Conservation (phyloP, 1,139 yeast genomes). For the Magnusiomyces fungicola region DNA sequence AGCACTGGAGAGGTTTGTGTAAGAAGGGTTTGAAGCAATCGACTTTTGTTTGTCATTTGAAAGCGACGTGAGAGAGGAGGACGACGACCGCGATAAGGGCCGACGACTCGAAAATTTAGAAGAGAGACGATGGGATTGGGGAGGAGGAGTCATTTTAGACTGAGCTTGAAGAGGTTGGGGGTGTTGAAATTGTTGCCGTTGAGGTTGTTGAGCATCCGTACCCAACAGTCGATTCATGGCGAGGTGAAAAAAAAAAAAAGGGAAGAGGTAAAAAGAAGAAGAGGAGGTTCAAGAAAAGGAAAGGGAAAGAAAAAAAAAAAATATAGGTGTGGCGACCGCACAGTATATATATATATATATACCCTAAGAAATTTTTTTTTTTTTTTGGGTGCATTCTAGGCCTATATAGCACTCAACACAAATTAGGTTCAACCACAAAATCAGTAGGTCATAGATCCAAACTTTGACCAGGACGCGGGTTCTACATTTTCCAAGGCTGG, state of each 20-base stretch:
- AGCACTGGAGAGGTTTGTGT: too few species aligned
- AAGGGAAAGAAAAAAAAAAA: neutral
- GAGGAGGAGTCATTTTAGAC: constrained; percentile 1
- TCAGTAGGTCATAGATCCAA: too few species aligned
- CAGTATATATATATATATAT: neutral
- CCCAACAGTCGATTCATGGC: neutral
- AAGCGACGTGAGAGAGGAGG: constrained; percentile 34
- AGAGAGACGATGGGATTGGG: neutral
- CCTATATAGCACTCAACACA: too few species aligned
- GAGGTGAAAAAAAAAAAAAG: neutral
- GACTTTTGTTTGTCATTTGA: constrained; percentile 20
- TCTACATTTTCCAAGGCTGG: too few species aligned
- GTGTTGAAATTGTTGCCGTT: neutral
- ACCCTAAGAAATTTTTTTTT: too few species aligned
- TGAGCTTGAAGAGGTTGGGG: neutral
- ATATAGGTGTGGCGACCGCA: neutral
- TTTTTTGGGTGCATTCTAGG: too few species aligned
- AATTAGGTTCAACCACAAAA: too few species aligned
- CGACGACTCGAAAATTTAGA: too few species aligned
- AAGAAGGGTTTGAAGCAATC: constrained; percentile 7
- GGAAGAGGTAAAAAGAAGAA: neutral
- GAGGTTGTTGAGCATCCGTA: neutral
- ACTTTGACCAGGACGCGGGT: too few species aligned
- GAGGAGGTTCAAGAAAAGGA: neutral
- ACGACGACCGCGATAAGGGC: neutral